phyloP scores from a whole-genome alignment of 2,329 filamentous ascomycete species.

The Fusarium sp. region DNA sequence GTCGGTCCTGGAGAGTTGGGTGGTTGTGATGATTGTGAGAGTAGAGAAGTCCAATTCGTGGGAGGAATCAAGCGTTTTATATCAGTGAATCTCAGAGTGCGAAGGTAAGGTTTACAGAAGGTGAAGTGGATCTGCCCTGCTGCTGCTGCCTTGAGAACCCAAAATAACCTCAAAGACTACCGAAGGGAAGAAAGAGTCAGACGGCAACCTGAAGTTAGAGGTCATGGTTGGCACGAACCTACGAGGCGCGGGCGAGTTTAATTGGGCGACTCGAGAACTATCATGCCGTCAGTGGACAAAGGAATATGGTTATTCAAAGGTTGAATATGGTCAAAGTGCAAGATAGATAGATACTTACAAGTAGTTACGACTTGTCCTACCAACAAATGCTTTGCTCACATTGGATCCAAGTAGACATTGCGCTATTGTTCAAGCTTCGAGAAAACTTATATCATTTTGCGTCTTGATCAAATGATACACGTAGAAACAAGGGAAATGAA shows the following conservation, averaged over 20 bases:
- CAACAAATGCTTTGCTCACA: not conserved
- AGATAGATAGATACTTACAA: too few relatives aligned
- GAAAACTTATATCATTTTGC: not conserved
- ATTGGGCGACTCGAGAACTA: not conserved
- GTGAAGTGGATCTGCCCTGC: constrained; percentile 9
- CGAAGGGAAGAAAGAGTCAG: constrained; percentile 11
- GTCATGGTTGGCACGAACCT: not conserved
- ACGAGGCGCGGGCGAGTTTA: not conserved
- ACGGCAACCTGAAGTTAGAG: not conserved
- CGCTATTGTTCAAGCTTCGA: not conserved
- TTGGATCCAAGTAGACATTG: not conserved
- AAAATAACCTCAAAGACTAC: constrained; percentile 3
- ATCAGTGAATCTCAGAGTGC: not conserved
- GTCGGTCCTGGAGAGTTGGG: not conserved
- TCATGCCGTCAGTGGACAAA: not conserved
- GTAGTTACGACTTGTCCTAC: not conserved
- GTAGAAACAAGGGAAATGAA: not conserved
- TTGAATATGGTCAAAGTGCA: not conserved
- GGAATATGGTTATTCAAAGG: not conserved
- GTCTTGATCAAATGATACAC: not conserved
- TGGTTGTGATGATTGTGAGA: not conserved
- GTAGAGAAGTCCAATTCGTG: not conserved
- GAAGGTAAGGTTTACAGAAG: not conserved
- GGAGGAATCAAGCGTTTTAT: constrained; percentile 2
- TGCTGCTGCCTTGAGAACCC: constrained; percentile 31